phyloP scores from a whole-genome alignment of 1,139 yeast species.

The Protomyces gravidus region DNA sequence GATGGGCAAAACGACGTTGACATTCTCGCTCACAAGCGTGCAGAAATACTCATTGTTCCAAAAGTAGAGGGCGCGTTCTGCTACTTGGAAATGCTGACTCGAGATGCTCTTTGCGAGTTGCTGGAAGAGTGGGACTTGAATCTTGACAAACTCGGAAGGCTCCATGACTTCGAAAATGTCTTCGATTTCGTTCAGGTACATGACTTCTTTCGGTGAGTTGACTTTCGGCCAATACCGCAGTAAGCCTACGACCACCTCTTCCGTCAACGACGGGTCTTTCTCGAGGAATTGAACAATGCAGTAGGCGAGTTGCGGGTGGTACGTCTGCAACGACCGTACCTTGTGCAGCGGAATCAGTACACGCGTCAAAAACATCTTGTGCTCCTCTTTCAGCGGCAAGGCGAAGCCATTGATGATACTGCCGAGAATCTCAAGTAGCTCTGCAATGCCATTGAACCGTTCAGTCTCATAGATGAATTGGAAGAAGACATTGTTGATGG shows the following conservation, averaged over 20 bases:
- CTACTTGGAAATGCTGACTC: conserved; percentile 94
- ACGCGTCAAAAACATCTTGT: conserved; percentile 79
- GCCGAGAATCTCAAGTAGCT: conserved; percentile 87
- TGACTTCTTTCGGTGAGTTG: conserved; percentile 89
- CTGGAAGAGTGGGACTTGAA: conserved; percentile 88
- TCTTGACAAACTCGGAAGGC: conserved; percentile 83
- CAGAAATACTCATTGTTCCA: conserved; percentile 95
- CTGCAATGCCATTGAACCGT: conserved; percentile 93
- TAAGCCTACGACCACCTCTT: conserved; percentile 89
- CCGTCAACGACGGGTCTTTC: conserved; percentile 85
- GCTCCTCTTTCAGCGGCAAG: conserved; percentile 92
- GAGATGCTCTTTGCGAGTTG: conserved; percentile 92
- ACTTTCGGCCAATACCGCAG: conserved; percentile 96
- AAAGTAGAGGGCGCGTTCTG: conserved; percentile 87
- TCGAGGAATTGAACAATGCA: conserved; percentile 95
- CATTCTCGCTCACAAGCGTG: conserved; percentile 78
- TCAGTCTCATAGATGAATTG: conserved; percentile 95
- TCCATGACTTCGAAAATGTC: conserved; percentile 96
- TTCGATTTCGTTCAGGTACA: conserved; percentile 92
- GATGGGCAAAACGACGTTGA: conserved; percentile 88
- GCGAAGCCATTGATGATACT: conserved; percentile 93
- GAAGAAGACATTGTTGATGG: conserved; percentile 84
- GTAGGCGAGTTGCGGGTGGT: conserved; percentile 95
- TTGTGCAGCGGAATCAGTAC: conserved; percentile 93
- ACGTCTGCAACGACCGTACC: conserved; percentile 76